These are phyloP conservation scores for Calocera cornea DNA, from an alignment of 768 basidiomycete species.

Conservation along the genomic window DNA sequence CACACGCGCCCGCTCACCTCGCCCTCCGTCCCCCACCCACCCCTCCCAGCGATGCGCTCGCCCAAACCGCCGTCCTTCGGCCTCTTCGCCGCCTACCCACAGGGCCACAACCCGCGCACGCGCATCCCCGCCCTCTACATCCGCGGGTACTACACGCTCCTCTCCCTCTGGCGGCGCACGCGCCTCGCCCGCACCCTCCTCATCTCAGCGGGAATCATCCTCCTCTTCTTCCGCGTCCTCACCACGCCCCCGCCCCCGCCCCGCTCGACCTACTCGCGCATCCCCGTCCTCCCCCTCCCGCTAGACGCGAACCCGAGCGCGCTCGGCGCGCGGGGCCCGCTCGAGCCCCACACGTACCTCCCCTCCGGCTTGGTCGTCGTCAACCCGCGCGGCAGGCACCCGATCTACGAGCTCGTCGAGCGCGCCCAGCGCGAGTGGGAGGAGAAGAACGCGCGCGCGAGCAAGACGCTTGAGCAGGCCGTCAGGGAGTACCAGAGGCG, in stretches of 20 bases:
- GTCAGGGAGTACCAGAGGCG: slow-evolving; percentile 28
- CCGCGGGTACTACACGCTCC: background rate
- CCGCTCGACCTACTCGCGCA: background rate
- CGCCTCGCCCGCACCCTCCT: background rate
- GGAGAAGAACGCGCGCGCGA: slow-evolving; percentile 24
- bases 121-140: background rate
- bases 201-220: background rate
- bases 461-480: slow-evolving; percentile 28
- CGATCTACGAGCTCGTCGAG: slow-evolving; percentile 33
- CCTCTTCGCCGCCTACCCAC: background rate
- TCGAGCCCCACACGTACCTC: slow-evolving; percentile 17
- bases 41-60: background rate
- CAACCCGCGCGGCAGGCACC: slow-evolving; percentile 30
- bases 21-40: background rate
- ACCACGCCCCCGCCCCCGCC: background rate
- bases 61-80: background rate
- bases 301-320: background rate
- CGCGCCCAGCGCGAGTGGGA: slow-evolving; percentile 30
- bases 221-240: slow-evolving; percentile 1
- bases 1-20: background rate
- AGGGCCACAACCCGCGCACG: background rate
- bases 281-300: background rate
- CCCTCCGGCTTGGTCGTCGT: slow-evolving; percentile 29
- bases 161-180: background rate
- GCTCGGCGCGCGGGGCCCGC: background rate